phyloP scores from a whole-genome alignment of 2,329 filamentous ascomycete genomes.

The Hypoxylon sp. region DNA sequence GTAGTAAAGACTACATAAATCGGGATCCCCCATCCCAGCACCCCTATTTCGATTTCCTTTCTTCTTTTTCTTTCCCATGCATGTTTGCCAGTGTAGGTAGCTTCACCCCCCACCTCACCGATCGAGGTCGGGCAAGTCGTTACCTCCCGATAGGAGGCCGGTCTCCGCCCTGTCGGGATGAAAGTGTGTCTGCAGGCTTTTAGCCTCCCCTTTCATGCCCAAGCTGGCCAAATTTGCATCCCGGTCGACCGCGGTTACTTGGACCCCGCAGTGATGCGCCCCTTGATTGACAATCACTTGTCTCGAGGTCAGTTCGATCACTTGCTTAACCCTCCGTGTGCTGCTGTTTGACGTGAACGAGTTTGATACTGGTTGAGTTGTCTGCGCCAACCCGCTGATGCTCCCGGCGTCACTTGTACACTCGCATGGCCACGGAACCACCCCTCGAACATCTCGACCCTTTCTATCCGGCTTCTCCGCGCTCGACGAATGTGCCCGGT shows the following conservation, averaged over 20 bases:
- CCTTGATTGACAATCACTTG: slow-evolving; percentile 29
- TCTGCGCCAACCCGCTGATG: slow-evolving; percentile 1
- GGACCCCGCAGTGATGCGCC: slow-evolving; percentile 8
- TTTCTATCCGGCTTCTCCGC: slow-evolving; percentile 8
- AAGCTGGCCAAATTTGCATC: slow-evolving; percentile 21
- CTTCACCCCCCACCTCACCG: slow-evolving; percentile 41
- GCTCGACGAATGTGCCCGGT: slow-evolving; percentile 24
- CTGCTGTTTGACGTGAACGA: slow-evolving; percentile 27
- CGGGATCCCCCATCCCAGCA: background rate
- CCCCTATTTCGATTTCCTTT: background rate
- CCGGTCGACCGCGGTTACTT: slow-evolving; percentile 32
- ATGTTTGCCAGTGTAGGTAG: slow-evolving; percentile 39
- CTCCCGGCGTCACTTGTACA: slow-evolving; percentile 17
- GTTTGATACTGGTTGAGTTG: slow-evolving; percentile 17
- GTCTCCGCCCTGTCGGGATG: slow-evolving; percentile 23
- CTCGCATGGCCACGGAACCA: slow-evolving; percentile 18
- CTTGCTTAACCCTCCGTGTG: background rate
- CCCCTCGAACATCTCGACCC: slow-evolving; percentile 2
- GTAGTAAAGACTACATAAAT: slow-evolving; percentile 18
- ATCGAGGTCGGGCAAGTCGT: slow-evolving; percentile 44
- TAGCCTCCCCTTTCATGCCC: slow-evolving; percentile 33
- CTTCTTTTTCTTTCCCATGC: slow-evolving; percentile 19
- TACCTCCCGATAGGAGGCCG: slow-evolving; percentile 39
- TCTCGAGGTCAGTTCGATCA: slow-evolving; percentile 24
- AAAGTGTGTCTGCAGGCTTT: slow-evolving; percentile 21